A percentile compares a stretch with the other conserved stretches of the same genome.
These are phyloP conservation scores for Suhomyces atakaporum DNA, from an alignment of 1,139 yeast species.

Conservation along the genomic window DNA sequence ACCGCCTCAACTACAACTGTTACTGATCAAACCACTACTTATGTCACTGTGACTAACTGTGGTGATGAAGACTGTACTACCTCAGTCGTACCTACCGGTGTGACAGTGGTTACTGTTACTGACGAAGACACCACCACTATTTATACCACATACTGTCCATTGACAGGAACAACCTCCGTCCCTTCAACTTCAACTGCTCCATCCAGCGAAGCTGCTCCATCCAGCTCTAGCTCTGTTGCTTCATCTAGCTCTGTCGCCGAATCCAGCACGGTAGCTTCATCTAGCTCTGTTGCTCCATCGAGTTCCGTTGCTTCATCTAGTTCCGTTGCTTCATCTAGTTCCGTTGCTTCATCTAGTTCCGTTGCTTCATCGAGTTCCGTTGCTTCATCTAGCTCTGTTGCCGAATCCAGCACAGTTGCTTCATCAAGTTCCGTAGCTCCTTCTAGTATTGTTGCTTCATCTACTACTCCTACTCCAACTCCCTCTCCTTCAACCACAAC, in stretches of 20 bases:
- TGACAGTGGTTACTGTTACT: conserved; percentile 15
- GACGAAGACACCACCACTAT: conserved; percentile 11
- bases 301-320: conserved; percentile 2
- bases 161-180: conserved; percentile 12
- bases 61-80: conserved; percentile 22
- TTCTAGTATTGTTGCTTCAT: conserved; percentile 1
- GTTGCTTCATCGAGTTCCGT: no score
- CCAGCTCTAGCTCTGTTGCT: background rate
- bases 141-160: conserved; percentile 18
- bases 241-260: background rate
- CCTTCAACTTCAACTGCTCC: conserved; percentile 4
- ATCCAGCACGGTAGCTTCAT: no score
- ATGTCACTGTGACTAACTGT: conserved; percentile 26
- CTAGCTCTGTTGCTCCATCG: conserved; percentile 3
- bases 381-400: no score
- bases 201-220: conserved; percentile 1
- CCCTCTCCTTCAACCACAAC: conserved; percentile 6
- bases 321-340: conserved; percentile 3
- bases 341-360: no score
- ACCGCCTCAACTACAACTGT: conserved; percentile 3
- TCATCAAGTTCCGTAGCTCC: conserved; percentile 13
- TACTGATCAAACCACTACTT: conserved; percentile 17
- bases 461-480: conserved; percentile 5
- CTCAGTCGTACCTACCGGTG: conserved; percentile 12
- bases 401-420: conserved; percentile 3